phyloP scores from a whole-genome alignment of 768 basidiomycete genomes.

The Tricholoma bakamatsutake region DNA sequence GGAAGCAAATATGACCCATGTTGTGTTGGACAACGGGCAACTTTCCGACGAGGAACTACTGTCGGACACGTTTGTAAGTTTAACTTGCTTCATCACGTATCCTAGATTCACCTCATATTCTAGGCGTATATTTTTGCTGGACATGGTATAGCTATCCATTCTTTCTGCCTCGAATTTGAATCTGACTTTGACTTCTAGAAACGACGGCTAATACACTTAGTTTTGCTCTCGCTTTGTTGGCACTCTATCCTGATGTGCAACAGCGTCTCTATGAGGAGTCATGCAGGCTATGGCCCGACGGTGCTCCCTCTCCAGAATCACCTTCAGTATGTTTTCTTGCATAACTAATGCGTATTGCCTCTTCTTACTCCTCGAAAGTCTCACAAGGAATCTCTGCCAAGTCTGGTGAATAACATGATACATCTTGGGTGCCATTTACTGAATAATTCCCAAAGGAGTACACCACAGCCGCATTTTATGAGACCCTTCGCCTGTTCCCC shows the following conservation, averaged over 20 bases:
- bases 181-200: slow-evolving; percentile 23
- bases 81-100: neutral
- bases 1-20: slow-evolving; percentile 37
- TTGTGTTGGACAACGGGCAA: slow-evolving; percentile 18
- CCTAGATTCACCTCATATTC: neutral
- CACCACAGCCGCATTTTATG: slow-evolving; percentile 36
- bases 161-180: neutral
- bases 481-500: slow-evolving; percentile 40
- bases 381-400: slow-evolving; percentile 32
- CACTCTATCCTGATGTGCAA: slow-evolving; percentile 46
- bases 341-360: neutral
- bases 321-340: slow-evolving; percentile 22
- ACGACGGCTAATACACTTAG: slow-evolving; percentile 41
- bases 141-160: slow-evolving; percentile 28
- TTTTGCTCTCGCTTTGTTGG: slow-evolving; percentile 38
- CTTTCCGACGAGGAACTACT: slow-evolving; percentile 41
- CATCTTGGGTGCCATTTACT: neutral
- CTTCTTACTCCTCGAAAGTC: slow-evolving; percentile 19
- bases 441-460: slow-evolving; percentile 28
- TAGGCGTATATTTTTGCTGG: slow-evolving; percentile 46
- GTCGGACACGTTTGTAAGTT: slow-evolving; percentile 43
- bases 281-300: slow-evolving; percentile 32
- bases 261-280: slow-evolving; percentile 39
- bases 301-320: slow-evolving; percentile 18
- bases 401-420: slow-evolving; percentile 23